These are phyloP conservation scores for Pisolithus sp. DNA, from an alignment of 768 basidiomycete species.

Conservation along the genomic window DNA sequence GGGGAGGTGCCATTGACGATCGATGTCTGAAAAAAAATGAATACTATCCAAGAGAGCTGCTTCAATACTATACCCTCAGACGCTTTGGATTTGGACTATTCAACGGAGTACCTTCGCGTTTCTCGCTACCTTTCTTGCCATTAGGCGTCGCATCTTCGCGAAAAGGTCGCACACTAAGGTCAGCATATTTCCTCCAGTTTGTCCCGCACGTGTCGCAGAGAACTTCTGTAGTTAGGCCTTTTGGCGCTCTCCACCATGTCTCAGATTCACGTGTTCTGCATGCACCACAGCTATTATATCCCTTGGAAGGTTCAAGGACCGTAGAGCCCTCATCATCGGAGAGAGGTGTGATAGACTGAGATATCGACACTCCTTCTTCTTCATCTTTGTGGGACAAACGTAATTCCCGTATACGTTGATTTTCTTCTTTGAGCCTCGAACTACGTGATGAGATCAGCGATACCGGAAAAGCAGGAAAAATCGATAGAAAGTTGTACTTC, in stretches of 20 bases:
- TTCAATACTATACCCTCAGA: constrained; percentile 43
- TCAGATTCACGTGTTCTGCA: constrained; percentile 77
- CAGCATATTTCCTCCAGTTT: constrained; percentile 91
- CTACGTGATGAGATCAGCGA: constrained; percentile 30
- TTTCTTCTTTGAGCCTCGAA: constrained; percentile 63
- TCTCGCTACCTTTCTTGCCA: constrained; percentile 39
- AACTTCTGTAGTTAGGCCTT: constrained; percentile 68
- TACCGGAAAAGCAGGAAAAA: neutral
- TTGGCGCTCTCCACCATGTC: constrained; percentile 90
- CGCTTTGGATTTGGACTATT: constrained; percentile 53
- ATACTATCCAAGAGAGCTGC: neutral
- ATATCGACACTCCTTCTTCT: constrained; percentile 20
- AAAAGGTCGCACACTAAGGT: constrained; percentile 67
- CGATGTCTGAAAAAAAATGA: constrained; percentile 14
- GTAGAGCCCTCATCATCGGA: constrained; percentile 77
- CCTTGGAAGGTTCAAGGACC: constrained; percentile 48
- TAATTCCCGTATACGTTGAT: constrained; percentile 41
- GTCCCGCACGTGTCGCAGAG: constrained; percentile 84
- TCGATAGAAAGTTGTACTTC: constrained; percentile 40
- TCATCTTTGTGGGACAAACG: constrained; percentile 26
- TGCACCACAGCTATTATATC: constrained; percentile 65
- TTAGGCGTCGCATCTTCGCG: constrained; percentile 57
- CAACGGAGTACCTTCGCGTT: constrained; percentile 57
- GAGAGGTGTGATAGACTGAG: constrained; percentile 26
- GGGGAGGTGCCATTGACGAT: constrained; percentile 51